Evolutionary conservation across 2,329 filamentous ascomycete genomes (phyloP).

Genomic region (Stylonectria norvegica): DNA sequence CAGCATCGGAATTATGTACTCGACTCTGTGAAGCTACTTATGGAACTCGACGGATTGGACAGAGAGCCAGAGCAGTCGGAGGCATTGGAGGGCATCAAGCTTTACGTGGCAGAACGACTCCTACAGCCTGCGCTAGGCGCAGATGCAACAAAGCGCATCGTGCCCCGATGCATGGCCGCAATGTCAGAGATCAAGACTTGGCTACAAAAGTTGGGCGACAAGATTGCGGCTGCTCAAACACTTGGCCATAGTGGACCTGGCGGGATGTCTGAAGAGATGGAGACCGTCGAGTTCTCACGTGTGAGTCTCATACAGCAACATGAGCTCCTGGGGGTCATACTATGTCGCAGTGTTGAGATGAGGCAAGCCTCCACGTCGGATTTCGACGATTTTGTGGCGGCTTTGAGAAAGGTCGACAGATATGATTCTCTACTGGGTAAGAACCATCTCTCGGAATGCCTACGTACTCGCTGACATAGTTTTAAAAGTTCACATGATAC

Average conservation of each 20-base stretch:
- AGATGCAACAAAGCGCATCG: slow-evolving; percentile 55
- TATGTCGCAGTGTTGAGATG: slow-evolving; percentile 74
- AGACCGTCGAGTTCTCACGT: slow-evolving; percentile 77
- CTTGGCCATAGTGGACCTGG: slow-evolving; percentile 61
- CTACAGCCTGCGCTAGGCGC: slow-evolving; percentile 32
- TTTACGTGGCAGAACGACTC: slow-evolving; percentile 34
- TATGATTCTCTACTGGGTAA: slow-evolving; percentile 64
- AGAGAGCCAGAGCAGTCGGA: slow-evolving; percentile 49
- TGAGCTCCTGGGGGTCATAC: slow-evolving; percentile 77
- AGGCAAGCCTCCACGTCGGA: slow-evolving; percentile 68
- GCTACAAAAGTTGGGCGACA: slow-evolving; percentile 73
- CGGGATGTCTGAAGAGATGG: slow-evolving; percentile 59
- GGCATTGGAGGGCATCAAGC: slow-evolving; percentile 31
- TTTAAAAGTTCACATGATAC: slow-evolving; percentile 78
- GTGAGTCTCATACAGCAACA: slow-evolving; percentile 83
- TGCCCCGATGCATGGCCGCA: slow-evolving; percentile 69
- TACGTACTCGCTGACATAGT: slow-evolving; percentile 5
- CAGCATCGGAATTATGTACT: slow-evolving; percentile 78
- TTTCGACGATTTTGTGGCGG: slow-evolving; percentile 67
- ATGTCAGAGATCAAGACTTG: slow-evolving; percentile 76
- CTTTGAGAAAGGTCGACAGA: slow-evolving; percentile 67
- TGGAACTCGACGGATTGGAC: slow-evolving; percentile 59
- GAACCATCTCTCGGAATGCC: slow-evolving; percentile 13
- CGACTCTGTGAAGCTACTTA: slow-evolving; percentile 76
- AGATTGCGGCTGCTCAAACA: slow-evolving; percentile 69